Base-by-base conservation (phyloP, 768 basidiomycete species). In the Mycena pura region DNA sequence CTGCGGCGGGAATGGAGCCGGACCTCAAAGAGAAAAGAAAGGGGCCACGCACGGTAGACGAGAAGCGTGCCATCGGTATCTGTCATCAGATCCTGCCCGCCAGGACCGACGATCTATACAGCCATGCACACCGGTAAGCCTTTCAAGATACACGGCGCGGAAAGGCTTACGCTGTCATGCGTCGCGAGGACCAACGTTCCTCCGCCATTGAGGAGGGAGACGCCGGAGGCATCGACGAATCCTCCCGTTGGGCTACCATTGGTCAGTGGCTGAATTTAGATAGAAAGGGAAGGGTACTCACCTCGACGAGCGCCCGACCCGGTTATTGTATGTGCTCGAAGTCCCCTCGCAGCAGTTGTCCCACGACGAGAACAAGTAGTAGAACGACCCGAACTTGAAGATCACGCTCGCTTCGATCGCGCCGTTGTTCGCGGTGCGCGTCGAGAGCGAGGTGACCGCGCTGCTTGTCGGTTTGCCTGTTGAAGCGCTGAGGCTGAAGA, bases 301-400 rank as follows among this genome's bases (percentile, higher is more conserved):
- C 34, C 34, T 36, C 10, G 9, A 67, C 7, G 82, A 79, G 29
- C 85, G 75, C 27, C 83, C 84, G 28, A 86, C 84, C 10, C 84
- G 78, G 56, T 85, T 86, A 58, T 85, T 86, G 65, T 86, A 86
- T 1, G 84, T 86, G 70, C 82, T 83, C n/a, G 71, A 74, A 15
- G 77, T 78, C 3, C 84, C 84, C 22, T 69, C 45, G 70, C 85
- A 85, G 71, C 84, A 86, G 2, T 72, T 72, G 62, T 85, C 84
- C 84, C 84, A 86, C 10, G 80, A 81, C 0, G 80, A 77, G 71
- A 87, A 87, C 17, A 87, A 74, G 63, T 86, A 87, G 70, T 79
- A 86, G 65, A 72, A 85, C 45, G 63, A 76, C 31, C 77, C 76
- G 60, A 69, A 67, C 64, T 83, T 78, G 70, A 72, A 83, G 38